These are phyloP conservation scores for Fusarium sp. DNA, from an alignment of 2,329 filamentous ascomycete genomes.

Conservation along the genomic window DNA sequence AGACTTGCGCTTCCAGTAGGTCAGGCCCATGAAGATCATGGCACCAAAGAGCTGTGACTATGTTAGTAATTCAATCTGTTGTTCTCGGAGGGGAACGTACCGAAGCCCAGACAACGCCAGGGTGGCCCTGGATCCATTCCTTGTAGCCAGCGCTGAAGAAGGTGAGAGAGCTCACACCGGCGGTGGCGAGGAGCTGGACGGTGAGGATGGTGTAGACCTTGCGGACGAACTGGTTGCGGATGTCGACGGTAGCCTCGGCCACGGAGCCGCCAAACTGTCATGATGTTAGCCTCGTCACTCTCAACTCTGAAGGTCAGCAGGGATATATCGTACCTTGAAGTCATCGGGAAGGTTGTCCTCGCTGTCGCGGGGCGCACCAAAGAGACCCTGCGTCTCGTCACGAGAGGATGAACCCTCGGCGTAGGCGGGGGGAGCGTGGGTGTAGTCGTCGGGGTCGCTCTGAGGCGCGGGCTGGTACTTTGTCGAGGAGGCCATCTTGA, in stretches of 20 bases:
- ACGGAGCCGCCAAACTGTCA: conserved; percentile 88
- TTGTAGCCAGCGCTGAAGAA: conserved; percentile 88
- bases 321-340: conserved; percentile 77
- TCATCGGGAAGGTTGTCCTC: conserved; percentile 95
- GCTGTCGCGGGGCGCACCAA: conserved; percentile 78
- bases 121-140: conserved; percentile 85
- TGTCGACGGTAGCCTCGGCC: conserved; percentile 92
- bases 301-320: not conserved
- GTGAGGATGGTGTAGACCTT: conserved; percentile 99
- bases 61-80: conserved; percentile 31
- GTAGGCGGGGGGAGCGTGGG: conserved; percentile 88
- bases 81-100: conserved; percentile 56
- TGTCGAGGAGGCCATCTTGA: conserved; percentile 75
- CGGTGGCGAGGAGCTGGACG: conserved; percentile 90
- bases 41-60: conserved; percentile 75
- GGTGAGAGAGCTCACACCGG: conserved; percentile 81
- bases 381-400: conserved; percentile 67
- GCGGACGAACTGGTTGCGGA: conserved; percentile 95
- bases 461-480: conserved; percentile 88
- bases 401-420: conserved; percentile 65
- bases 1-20: conserved; percentile 95
- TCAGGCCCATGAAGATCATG: conserved; percentile 86
- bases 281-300: conserved; percentile 25
- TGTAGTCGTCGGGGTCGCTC: conserved; percentile 87
- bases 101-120: conserved; percentile 87